Evolutionary conservation across 78 protist genomes (phyloP).

Genomic region (Cavenderia fasciculata): DNA sequence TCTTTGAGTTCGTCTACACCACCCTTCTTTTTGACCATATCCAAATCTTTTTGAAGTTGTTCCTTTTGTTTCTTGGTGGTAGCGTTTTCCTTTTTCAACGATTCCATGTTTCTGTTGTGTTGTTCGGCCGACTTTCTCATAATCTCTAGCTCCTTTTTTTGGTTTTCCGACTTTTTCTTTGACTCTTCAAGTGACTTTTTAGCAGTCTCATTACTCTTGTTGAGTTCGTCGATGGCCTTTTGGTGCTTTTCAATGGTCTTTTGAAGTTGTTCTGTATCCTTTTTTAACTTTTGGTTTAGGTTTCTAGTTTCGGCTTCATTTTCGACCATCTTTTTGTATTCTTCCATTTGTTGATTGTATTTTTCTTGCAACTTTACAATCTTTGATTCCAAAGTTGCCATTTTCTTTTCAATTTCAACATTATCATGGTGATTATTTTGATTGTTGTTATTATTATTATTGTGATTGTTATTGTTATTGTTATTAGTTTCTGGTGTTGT

Average conservation of each 20-base stretch:
- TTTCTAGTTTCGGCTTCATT: too few species aligned
- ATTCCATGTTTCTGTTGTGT: not conserved
- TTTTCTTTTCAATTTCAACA: not conserved
- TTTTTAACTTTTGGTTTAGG: too few species aligned
- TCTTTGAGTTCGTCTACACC: not conserved
- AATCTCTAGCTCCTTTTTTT: not conserved
- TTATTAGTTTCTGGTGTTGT: not conserved
- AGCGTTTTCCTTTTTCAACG: not conserved
- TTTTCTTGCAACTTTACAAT: too few species aligned
- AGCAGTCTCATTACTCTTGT: not conserved
- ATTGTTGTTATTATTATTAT: not conserved
- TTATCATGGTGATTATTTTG: not conserved
- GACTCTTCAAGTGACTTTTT: not conserved
- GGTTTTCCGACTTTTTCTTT: not conserved
- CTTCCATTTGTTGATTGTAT: too few species aligned
- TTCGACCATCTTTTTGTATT: too few species aligned
- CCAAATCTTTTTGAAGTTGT: not conserved
- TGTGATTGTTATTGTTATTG: not conserved
- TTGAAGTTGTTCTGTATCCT: not conserved
- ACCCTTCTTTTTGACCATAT: not conserved
- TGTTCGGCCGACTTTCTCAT: not conserved
- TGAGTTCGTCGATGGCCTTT: not conserved
- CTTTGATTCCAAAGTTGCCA: not conserved
- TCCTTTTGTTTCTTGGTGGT: not conserved
- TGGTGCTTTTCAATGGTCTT: not conserved